A percentile compares a stretch with the other conserved stretches of the same genome.
These are phyloP conservation scores for Arthrobotrys sphaeroides DNA, from an alignment of 2,329 filamentous ascomycete genomes.

Conservation along the genomic window DNA sequence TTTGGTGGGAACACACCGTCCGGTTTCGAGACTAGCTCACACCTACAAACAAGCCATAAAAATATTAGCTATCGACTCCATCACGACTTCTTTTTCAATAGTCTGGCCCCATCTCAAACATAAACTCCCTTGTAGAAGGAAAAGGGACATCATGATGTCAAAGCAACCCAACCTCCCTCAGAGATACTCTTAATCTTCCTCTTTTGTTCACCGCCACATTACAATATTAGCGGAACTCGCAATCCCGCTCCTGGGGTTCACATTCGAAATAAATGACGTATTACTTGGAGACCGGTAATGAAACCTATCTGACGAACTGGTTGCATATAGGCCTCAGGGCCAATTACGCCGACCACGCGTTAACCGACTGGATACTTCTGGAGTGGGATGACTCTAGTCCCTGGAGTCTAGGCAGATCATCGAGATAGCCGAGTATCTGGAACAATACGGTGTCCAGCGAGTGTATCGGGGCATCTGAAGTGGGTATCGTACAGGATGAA, in stretches of 20 bases:
- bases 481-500: background rate
- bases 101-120: constrained; percentile 3
- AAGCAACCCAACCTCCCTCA: background rate
- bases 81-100: background rate
- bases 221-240: background rate
- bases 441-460: background rate
- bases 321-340: background rate
- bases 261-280: constrained; percentile 5
- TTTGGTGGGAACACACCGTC: too few species aligned
- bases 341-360: background rate
- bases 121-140: background rate
- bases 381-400: background rate
- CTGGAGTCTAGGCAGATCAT: background rate
- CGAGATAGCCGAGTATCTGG: background rate
- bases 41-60: background rate
- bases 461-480: background rate
- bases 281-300: background rate
- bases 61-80: background rate
- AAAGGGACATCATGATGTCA: too few species aligned
- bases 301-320: constrained; percentile 5
- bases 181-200: background rate
- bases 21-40: too few species aligned
- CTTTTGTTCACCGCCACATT: background rate
- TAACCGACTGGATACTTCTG: background rate
- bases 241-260: constrained; percentile 1